A percentile compares a stretch with the other conserved stretches of the same genome.
Conservation (phyloP, 352 stramenopile genomes). For the Globisporangium paddicum region DNA sequence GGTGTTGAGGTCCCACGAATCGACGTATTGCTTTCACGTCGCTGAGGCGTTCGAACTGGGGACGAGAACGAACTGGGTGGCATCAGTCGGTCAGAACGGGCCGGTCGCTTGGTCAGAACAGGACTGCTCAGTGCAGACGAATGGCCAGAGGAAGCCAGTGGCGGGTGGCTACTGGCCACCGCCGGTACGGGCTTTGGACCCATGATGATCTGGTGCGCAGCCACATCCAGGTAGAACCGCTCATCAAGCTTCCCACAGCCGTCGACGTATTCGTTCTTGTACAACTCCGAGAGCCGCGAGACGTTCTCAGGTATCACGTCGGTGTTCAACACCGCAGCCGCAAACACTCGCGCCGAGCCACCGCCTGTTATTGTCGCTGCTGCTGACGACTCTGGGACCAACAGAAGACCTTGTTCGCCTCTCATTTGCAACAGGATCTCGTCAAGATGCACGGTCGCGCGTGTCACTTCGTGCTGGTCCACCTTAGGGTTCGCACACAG, state of each 20-base stretch:
- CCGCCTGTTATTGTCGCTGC: not conserved
- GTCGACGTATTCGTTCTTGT: constrained; percentile 40
- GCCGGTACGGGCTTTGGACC: constrained; percentile 13
- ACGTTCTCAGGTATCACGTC: constrained; percentile 42
- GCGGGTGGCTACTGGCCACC: constrained; percentile 9
- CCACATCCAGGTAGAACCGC: constrained; percentile 41
- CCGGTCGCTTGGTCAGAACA: constrained; percentile 7
- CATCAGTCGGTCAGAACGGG: constrained; percentile 9
- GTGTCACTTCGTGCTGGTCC: constrained; percentile 33
- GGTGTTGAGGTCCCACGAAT: constrained; percentile 30
- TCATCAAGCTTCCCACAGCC: constrained; percentile 56
- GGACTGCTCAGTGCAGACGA: constrained; percentile 10
- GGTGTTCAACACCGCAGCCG: constrained; percentile 28
- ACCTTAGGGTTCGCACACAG: constrained; percentile 51
- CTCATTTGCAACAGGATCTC: constrained; percentile 35
- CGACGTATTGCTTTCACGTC: constrained; percentile 18
- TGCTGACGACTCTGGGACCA: not conserved
- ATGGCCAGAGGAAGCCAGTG: constrained; percentile 3
- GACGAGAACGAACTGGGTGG: constrained; percentile 24
- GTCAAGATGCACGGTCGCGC: constrained; percentile 33
- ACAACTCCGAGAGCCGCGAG: constrained; percentile 24
- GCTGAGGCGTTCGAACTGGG: constrained; percentile 29
- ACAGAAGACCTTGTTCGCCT: constrained; percentile 19
- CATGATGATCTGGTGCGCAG: constrained; percentile 29
- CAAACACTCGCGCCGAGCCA: constrained; percentile 6